Conservation (phyloP, 2,329 filamentous ascomycete genomes). For the Pestalotiopsis sp. region DNA sequence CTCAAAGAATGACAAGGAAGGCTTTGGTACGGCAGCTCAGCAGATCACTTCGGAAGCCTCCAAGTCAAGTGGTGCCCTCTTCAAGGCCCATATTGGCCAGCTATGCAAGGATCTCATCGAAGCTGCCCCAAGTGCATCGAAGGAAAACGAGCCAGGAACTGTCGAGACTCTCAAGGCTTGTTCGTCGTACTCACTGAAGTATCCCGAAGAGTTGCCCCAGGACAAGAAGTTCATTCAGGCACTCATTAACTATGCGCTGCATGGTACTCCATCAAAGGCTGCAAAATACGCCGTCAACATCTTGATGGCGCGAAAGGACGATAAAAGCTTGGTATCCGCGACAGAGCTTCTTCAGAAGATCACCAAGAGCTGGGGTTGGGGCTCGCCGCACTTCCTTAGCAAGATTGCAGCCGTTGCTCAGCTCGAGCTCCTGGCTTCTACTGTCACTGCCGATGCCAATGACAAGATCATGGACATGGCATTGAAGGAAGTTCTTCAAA, state of each 20-base stretch:
- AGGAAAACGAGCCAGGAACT: slow-evolving; percentile 71
- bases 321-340: slow-evolving; percentile 80
- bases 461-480: slow-evolving; percentile 81
- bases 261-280: slow-evolving; percentile 78
- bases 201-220: slow-evolving; percentile 79
- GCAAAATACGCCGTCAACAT: slow-evolving; percentile 95
- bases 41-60: slow-evolving; percentile 93
- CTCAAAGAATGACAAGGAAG: slow-evolving; percentile 81
- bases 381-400: slow-evolving; percentile 73
- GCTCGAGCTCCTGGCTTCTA: slow-evolving; percentile 74
- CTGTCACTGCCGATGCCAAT: slow-evolving; percentile 72
- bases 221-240: slow-evolving; percentile 82
- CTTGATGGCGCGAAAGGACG: slow-evolving; percentile 72
- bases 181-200: slow-evolving; percentile 85
- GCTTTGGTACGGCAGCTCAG: slow-evolving; percentile 78
- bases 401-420: slow-evolving; percentile 74
- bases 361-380: slow-evolving; percentile 75
- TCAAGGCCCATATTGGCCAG: slow-evolving; percentile 90
- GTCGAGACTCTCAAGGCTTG: slow-evolving; percentile 94
- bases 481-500: slow-evolving; percentile 73
- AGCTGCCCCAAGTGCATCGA: slow-evolving; percentile 72
- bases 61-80: slow-evolving; percentile 82
- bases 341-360: slow-evolving; percentile 80
- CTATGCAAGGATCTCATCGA: slow-evolving; percentile 85
- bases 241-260: slow-evolving; percentile 80